Evolutionary conservation across 73 alveolate genomes (phyloP).

Genomic region (Symbiodinium pilosum): DNA sequence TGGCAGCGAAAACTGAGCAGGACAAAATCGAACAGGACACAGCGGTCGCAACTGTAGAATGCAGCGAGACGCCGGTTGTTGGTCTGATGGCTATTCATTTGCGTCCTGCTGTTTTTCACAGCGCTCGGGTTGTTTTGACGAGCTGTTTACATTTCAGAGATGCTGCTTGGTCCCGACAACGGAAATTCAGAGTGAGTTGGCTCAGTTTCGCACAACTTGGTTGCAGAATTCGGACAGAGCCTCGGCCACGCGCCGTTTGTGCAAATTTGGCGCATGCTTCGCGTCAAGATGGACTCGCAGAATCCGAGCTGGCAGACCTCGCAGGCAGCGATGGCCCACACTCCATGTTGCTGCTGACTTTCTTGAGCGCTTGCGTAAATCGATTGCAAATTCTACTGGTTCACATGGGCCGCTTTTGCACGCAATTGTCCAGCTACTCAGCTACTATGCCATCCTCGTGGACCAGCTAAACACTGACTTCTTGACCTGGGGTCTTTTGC

Average conservation of each 20-base stretch:
- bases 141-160: slow-evolving; percentile 24
- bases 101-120: slow-evolving; percentile 14
- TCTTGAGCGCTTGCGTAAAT: neutral
- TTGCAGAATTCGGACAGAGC: neutral
- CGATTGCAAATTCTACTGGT: neutral
- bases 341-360: neutral
- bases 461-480: neutral
- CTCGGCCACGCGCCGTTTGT: neutral
- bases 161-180: slow-evolving; percentile 51
- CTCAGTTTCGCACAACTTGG: neutral
- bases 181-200: neutral
- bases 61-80: slow-evolving; percentile 15
- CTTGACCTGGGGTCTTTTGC: neutral
- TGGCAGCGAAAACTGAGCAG: too few relatives aligned
- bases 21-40: too few relatives aligned
- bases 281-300: neutral
- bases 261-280: neutral
- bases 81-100: slow-evolving; percentile 1
- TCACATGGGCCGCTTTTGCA: neutral
- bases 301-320: neutral
- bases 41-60: neutral
- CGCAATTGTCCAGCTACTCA: neutral
- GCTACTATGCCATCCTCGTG: neutral
- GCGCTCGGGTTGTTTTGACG: neutral
- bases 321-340: neutral